phyloP scores from a whole-genome alignment of 140 eudicot species.

The Cichorium intybus region DNA sequence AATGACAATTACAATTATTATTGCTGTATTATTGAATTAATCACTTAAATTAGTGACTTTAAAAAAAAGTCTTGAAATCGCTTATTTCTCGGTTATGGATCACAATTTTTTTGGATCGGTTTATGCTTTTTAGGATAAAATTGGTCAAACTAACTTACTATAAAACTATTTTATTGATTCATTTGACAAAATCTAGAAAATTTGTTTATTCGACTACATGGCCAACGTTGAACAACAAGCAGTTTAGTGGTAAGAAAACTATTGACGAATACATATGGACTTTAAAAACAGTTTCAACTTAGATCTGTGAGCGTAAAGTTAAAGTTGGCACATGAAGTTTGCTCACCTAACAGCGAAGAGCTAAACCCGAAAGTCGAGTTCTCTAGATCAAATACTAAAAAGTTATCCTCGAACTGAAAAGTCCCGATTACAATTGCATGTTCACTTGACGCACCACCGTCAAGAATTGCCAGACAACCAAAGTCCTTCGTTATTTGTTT shows the following conservation, averaged over 20 bases:
- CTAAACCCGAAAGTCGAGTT: slow-evolving; percentile 17
- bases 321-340: slow-evolving; percentile 20
- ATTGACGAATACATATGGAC: not conserved
- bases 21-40: no score
- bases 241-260: not conserved
- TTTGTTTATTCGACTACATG: not conserved
- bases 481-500: slow-evolving; percentile 7
- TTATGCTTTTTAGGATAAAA: no score
- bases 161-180: no score
- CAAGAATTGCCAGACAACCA: slow-evolving; percentile 19
- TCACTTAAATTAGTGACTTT: no score
- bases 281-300: not conserved
- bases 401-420: slow-evolving; percentile 17
- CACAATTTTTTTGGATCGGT: no score
- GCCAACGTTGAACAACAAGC: not conserved
- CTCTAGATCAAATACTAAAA: slow-evolving; percentile 5
- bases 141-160: no score
- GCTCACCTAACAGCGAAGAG: slow-evolving; percentile 7
- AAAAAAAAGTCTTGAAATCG: no score
- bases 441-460: not conserved
- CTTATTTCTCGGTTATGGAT: no score
- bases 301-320: slow-evolving; percentile 1
- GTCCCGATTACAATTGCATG: slow-evolving; percentile 11
- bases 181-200: no score
- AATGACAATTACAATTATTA: no score